These are phyloP conservation scores for Crucibulum laeve DNA, from an alignment of 768 basidiomycete species.

Conservation along the genomic window DNA sequence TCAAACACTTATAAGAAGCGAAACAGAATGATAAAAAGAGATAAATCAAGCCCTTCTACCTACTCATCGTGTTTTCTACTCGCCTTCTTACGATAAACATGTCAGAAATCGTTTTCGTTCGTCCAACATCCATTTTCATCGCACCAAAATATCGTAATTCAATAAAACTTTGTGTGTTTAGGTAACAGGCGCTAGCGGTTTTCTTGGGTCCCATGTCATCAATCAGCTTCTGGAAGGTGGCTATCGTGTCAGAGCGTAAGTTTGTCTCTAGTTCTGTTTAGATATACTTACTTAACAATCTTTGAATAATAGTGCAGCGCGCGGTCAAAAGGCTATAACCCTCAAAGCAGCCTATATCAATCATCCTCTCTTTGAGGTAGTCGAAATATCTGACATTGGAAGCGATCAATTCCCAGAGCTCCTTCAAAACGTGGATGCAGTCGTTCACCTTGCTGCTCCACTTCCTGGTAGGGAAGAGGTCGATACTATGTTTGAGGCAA, in stretches of 20 bases:
- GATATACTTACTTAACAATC: not conserved
- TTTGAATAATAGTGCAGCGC: conserved; percentile 11
- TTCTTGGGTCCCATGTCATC: conserved; percentile 37
- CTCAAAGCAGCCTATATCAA: conserved; percentile 11
- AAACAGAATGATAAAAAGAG: too few species aligned
- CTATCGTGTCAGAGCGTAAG: conserved; percentile 44
- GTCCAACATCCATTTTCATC: not conserved
- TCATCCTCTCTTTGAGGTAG: conserved; percentile 15
- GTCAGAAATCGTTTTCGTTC: not conserved
- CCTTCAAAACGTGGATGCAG: conserved; percentile 40
- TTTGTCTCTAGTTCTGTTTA: not conserved
- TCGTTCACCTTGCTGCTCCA: conserved; percentile 39
- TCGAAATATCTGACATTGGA: conserved; percentile 22
- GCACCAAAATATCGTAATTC: not conserved
- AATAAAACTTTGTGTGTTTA: conserved; percentile 11
- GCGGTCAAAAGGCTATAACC: conserved; percentile 13
- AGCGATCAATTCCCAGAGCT: conserved; percentile 38
- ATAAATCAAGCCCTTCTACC: too few species aligned
- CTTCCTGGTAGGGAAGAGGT: conserved; percentile 14
- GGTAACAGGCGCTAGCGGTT: conserved; percentile 43
- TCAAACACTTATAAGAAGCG: too few species aligned
- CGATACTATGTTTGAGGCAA: conserved; percentile 14
- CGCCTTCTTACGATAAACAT: too few species aligned
- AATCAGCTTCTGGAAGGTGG: conserved; percentile 38
- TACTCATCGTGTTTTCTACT: too few species aligned